Evolutionary conservation across 768 basidiomycete genomes (phyloP).

Genomic region (Hirschioporus abietinus): DNA sequence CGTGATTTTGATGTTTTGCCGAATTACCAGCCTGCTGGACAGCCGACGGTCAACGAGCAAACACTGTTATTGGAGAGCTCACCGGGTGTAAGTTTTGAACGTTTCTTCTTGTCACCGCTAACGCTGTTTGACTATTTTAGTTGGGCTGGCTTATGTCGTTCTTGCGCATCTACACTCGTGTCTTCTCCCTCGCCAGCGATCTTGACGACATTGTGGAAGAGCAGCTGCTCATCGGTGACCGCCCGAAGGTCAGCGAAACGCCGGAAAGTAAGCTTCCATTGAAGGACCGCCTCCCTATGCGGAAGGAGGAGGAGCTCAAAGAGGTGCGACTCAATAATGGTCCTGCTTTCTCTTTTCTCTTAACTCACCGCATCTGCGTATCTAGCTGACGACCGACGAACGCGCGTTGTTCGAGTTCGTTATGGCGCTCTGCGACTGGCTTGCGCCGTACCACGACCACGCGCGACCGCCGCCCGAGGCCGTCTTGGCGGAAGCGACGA

Average conservation of each 20-base stretch:
- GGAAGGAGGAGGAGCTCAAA: slow-evolving; percentile 44
- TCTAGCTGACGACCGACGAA: slow-evolving; percentile 66
- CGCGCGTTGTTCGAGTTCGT: slow-evolving; percentile 52
- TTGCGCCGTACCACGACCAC: slow-evolving; percentile 71
- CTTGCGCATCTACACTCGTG: slow-evolving; percentile 72
- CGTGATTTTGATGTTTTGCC: slow-evolving; percentile 78
- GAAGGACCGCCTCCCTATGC: slow-evolving; percentile 50
- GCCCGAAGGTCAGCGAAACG: slow-evolving; percentile 58
- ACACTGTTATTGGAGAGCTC: slow-evolving; percentile 59
- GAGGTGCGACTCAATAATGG: slow-evolving; percentile 43
- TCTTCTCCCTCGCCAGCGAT: slow-evolving; percentile 74
- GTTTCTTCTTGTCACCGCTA: not conserved
- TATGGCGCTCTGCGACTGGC: slow-evolving; percentile 62
- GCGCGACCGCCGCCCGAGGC: slow-evolving; percentile 64
- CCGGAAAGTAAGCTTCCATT: slow-evolving; percentile 47
- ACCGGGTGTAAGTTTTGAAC: slow-evolving; percentile 48
- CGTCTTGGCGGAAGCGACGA: slow-evolving; percentile 72
- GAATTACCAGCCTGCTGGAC: slow-evolving; percentile 63
- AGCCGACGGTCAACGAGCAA: slow-evolving; percentile 54
- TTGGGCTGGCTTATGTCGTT: slow-evolving; percentile 67
- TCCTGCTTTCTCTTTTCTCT: not conserved
- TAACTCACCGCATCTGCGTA: too few species aligned
- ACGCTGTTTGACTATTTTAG: slow-evolving; percentile 29
- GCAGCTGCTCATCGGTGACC: slow-evolving; percentile 74
- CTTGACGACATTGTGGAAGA: slow-evolving; percentile 78